Evolutionary conservation across 345 rosid genomes (phyloP), one percentile per base, ranked within the genome.

Genomic region (Carallia pectinifolia): DNA sequence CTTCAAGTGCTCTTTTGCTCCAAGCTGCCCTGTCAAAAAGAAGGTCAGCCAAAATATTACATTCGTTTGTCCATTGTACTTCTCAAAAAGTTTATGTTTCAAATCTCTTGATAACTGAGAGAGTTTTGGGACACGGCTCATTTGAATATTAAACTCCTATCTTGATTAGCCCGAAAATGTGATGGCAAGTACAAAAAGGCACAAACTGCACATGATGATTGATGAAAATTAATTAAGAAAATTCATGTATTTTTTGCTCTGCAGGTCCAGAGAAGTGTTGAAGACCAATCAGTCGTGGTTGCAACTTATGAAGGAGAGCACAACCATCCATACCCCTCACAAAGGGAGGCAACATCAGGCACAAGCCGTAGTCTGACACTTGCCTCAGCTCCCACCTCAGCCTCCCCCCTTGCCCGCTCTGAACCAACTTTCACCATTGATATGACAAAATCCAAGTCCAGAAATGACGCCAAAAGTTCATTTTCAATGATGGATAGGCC

Each of bases 271-370:
- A 87, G 99, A 83, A 95, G 91, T 63, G 83, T 80, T 2, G 98
- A 95, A 30, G 99, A 95, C 44, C 99, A 92, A 66, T 85, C 92
- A 0, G 83, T 95, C 8, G 39, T 95, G 40, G 97, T 95, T 16
- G 98, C 99, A 12, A 95, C 99, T 6, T 95, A 95, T 44, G 99
- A 95, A 72, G 99, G 99, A 23, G 99, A 90, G 76, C 99, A 95
- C 82, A 95, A 90, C 80, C 99, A 95, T 85, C 92, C 93, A 33
- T 82, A 78, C 71, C 92, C 90, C 0, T 73, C 92, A 8, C 89
- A 84, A 60, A 65, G 71, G 70, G 97, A 92, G 54, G 81, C 89
- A 65, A 76, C 83, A 69, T 66, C 83, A 1, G 79, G 88, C 44
- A 64, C 86, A 30, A 86, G 68, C 83, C 85, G 87, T 17, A 61